Evolutionary conservation across 805 yeast species (phyloP), one percentile per base, ranked within the genome.

Genomic region (Starmerella geochares): DNA sequence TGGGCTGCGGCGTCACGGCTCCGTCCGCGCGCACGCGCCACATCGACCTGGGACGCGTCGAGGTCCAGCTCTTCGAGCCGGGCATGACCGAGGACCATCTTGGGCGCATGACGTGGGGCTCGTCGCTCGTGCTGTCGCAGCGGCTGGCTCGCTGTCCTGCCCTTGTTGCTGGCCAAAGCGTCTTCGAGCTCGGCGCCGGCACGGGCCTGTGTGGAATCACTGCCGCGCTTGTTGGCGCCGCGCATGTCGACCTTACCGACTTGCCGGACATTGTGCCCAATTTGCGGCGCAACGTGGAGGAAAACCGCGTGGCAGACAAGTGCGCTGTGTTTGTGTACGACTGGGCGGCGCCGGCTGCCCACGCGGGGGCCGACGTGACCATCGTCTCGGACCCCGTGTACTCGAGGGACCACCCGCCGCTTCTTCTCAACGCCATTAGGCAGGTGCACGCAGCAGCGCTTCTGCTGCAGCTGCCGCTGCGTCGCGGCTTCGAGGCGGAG

Each of bases 51-150:
- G 67, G 69, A 0, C 60, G 74, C 21, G 53, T 58, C 0, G 66
- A 76, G 2, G 49, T 55, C 7, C 54, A 54, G 21, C 65, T 90
- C 25, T 72, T 73, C 51, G 98, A 90, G 60, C 97, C 97, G 0
- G 79, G 94, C 0, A 68, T 90, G 53, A 85, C 96, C 0, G 76
- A 79, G 33, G 98, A 92, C 65, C 83, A 82, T 54, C 67, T 92
- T 20, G 98, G 98, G 0, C 71, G 86, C 63, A 86, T 90, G 54
- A 90, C 98, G 0, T 90, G 98, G 98, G 98, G 97, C 0, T 83
- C 96, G 0, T 79, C 96, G 0, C 67, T 83, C 23, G 73, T 86
- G 5, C 67, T 92, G 21, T 74, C 92, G 25, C 68, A 73, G 29
- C 65, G 83, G 23, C 62, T 86, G 2, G 54, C 50, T 9, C 33